Conservation (phyloP, 2,329 filamentous ascomycete species). For the Tolypocladium pustulatum region DNA sequence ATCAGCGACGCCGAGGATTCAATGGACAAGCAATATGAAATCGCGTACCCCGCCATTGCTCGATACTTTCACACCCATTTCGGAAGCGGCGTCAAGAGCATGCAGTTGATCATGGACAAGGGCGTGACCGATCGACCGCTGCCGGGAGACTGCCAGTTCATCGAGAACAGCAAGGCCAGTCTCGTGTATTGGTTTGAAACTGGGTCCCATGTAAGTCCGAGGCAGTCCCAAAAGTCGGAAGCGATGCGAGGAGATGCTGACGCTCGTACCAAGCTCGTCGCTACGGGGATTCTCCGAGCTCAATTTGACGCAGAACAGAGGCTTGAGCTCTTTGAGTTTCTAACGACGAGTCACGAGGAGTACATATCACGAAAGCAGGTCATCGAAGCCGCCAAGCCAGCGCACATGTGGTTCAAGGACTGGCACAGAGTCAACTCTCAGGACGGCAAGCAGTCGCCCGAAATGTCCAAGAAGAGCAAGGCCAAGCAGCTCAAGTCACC, state of each 20-base stretch:
- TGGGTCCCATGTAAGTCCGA: constrained; percentile 60
- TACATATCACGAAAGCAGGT: constrained; percentile 63
- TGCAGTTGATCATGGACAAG: constrained; percentile 77
- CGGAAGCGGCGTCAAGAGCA: constrained; percentile 71
- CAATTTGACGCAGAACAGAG: constrained; percentile 71
- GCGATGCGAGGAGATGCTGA: constrained; percentile 12
- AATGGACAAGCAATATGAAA: constrained; percentile 73
- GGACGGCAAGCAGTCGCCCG: constrained; percentile 49
- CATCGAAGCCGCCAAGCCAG: constrained; percentile 49
- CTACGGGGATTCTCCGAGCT: constrained; percentile 65
- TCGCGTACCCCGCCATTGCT: constrained; percentile 68
- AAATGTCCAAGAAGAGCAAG: constrained; percentile 59
- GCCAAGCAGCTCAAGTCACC: constrained; percentile 49
- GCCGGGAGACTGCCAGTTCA: constrained; percentile 55
- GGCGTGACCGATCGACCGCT: constrained; percentile 43
- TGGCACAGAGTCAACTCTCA: constrained; percentile 49
- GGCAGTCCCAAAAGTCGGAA: neutral
- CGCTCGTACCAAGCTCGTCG: constrained; percentile 50
- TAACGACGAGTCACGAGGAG: constrained; percentile 67
- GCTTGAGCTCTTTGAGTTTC: constrained; percentile 78
- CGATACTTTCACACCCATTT: constrained; percentile 89
- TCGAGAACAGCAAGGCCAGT: constrained; percentile 67
- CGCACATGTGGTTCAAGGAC: constrained; percentile 55
- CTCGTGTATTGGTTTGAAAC: constrained; percentile 86
- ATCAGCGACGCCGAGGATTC: constrained; percentile 44